Base-by-base conservation (phyloP, 2,329 filamentous ascomycete genomes). In the Thielaviopsis punctulata region DNA sequence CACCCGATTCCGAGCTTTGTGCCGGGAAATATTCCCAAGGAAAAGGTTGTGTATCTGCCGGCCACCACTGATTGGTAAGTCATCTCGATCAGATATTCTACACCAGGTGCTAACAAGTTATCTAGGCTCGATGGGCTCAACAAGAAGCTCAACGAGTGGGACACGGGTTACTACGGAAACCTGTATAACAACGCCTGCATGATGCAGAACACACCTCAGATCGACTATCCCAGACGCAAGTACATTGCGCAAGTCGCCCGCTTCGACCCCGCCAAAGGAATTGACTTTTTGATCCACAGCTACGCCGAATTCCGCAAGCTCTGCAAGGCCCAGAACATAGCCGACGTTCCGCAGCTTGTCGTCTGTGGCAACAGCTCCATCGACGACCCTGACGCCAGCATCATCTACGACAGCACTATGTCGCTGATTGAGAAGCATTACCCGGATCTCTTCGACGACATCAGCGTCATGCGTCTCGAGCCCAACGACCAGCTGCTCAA, bases 231-330 rank as follows among this genome's bases (percentile, higher is more conserved):
- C 3, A 66, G 69, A 10, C 74, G 70, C 58, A 75, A 80, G 61
- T 92, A 88, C 64, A 86, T 92, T 58, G 74, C 83, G 5, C 86
- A 92, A 62, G 77, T 90, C 23, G 84, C 86, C 1, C 81, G 86
- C 19, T 92, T 92, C 62, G 86, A 92, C 58, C 86, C 86, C 0
- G 79, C 84, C 46, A 92, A 90, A 66, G 86, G 86, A 8, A 87
- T 90, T 43, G 78, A 82, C 0, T 82, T 85, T 49, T 82, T 88
- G 7, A 75, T 92, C 53, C 78, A 84, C 56, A 76, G 82, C 1
- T 92, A 89, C 57, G 82, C 80, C 41, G 78, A 83, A 60, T 83
- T 90, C 62, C 76, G 81, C 45, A 72, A 75, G 52, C 69, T 72
- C 6, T 75, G 80, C 49, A 71, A 80, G 51, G 69, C 75, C 53